A percentile compares a stretch with the other conserved stretches of the same genome.
Evolutionary conservation across 164 flowering plant species (phyloP).

Genomic region (Taxillus chinensis): DNA sequence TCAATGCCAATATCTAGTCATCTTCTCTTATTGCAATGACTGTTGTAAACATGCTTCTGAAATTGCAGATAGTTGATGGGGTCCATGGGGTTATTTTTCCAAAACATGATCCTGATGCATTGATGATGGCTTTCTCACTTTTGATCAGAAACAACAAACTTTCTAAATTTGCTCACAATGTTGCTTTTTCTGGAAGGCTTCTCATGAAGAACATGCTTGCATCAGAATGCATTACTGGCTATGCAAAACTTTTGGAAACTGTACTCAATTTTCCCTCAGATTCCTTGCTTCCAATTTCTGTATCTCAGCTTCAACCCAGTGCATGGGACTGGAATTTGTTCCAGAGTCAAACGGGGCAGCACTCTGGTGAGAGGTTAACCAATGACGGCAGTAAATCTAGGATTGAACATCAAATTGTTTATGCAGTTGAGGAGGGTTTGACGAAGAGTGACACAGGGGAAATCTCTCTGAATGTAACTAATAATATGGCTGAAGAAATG

Average conservation of each 20-base stretch:
- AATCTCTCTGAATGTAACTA: constrained; percentile 26
- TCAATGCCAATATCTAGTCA: no score
- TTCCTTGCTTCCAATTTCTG: constrained; percentile 44
- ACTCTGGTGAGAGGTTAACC: constrained; percentile 7
- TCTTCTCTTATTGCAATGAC: no score
- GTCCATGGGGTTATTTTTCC: constrained; percentile 57
- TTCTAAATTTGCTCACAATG: constrained; percentile 48
- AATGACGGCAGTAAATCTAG: constrained; percentile 10
- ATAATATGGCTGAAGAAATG: constrained; percentile 22
- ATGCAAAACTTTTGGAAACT: constrained; percentile 68
- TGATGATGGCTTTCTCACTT: constrained; percentile 58
- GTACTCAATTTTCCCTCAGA: constrained; percentile 76
- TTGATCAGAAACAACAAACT: constrained; percentile 56
- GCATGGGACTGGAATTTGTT: constrained; percentile 80
- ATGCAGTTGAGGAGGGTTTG: constrained; percentile 50
- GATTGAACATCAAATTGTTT: constrained; percentile 35
- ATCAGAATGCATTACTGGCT: constrained; percentile 62
- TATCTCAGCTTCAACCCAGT: constrained; percentile 36
- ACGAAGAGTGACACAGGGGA: constrained; percentile 13
- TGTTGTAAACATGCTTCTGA: background rate
- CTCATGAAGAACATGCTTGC: constrained; percentile 77
- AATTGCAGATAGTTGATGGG: constrained; percentile 69
- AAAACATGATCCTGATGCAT: constrained; percentile 50
- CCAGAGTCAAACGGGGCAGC: constrained; percentile 28
- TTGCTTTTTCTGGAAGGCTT: constrained; percentile 68